Evolutionary conservation across 108 stramenopile genomes (phyloP).

Genomic region (Ochromonas danica): DNA sequence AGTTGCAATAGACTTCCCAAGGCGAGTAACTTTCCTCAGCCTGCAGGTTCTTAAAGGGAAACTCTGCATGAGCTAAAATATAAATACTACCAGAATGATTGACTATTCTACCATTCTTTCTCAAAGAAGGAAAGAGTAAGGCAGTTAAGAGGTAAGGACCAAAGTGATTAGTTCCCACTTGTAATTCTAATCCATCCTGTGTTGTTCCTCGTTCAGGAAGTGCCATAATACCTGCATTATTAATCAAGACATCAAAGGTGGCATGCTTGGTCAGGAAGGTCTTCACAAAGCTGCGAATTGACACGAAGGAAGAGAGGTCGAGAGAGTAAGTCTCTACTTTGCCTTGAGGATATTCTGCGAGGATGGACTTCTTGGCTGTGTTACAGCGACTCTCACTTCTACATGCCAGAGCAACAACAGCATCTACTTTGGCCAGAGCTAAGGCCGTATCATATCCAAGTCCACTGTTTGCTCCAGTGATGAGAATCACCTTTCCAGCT

Average conservation of each 20-base stretch:
- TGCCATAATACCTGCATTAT: constrained; percentile 58
- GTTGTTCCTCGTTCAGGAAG: constrained; percentile 42
- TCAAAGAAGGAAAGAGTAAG: constrained; percentile 62
- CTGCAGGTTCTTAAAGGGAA: constrained; percentile 66
- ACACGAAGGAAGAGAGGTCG: constrained; percentile 8
- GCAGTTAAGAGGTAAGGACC: constrained; percentile 87
- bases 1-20: constrained; percentile 47
- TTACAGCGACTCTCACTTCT: constrained; percentile 10
- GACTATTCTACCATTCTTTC: constrained; percentile 24
- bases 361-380: constrained; percentile 11
- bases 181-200: constrained; percentile 54
- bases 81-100: not conserved
- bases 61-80: constrained; percentile 65
- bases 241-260: constrained; percentile 63
- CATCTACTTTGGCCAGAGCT: constrained; percentile 47
- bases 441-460: constrained; percentile 54
- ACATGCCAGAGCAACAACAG: constrained; percentile 50
- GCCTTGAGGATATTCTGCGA: not conserved
- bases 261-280: not conserved
- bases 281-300: constrained; percentile 8
- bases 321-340: not conserved
- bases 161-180: constrained; percentile 86
- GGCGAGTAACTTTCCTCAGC: constrained; percentile 60
- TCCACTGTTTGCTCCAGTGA: constrained; percentile 56
- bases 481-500: constrained; percentile 44